Evolutionary conservation across 768 basidiomycete genomes (phyloP).

Genomic region (Myochromella boudieri): DNA sequence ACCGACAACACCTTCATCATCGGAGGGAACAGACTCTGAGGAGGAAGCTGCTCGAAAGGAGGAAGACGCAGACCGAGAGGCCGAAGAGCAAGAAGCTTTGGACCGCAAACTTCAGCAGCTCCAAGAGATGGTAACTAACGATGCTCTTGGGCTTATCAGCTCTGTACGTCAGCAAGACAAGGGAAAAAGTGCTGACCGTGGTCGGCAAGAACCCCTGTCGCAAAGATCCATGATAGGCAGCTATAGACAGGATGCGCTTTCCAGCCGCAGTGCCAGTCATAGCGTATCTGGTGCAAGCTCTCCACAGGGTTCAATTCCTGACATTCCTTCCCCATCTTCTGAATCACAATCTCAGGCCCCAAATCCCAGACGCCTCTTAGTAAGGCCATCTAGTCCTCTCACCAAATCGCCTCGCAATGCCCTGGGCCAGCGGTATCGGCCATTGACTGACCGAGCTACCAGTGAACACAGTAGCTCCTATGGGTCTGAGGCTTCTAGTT

Average conservation of each 20-base stretch:
- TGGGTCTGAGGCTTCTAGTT: conserved; percentile 76
- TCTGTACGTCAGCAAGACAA: conserved; percentile 34
- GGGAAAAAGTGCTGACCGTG: conserved; percentile 44
- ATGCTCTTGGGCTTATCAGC: conserved; percentile 68
- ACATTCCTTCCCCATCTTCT: conserved; percentile 72
- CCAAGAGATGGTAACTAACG: conserved; percentile 71
- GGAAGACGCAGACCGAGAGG: conserved; percentile 66
- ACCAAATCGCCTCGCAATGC: conserved; percentile 55
- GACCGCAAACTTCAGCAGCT: conserved; percentile 68
- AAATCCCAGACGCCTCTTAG: conserved; percentile 48
- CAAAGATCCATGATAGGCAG: conserved; percentile 35
- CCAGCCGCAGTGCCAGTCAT: conserved; percentile 59
- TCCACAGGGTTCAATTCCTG: conserved; percentile 76
- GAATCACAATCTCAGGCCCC: conserved; percentile 57
- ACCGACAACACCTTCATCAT: conserved; percentile 51
- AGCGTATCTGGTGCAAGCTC: conserved; percentile 76
- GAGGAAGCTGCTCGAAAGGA: conserved; percentile 63
- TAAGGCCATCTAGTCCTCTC: conserved; percentile 60
- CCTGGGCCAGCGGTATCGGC: conserved; percentile 49
- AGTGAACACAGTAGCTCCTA: conserved; percentile 64
- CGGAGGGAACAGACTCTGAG: conserved; percentile 54
- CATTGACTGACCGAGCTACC: conserved; percentile 38
- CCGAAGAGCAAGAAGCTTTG: conserved; percentile 67
- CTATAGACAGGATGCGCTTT: conserved; percentile 38
- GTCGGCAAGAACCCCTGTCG: conserved; percentile 36